Percentiles rank a stretch among this genome's conserved stretches.
Evolutionary conservation across 164 flowering plant genomes (phyloP).

Genomic region (Macadamia tetraphylla): DNA sequence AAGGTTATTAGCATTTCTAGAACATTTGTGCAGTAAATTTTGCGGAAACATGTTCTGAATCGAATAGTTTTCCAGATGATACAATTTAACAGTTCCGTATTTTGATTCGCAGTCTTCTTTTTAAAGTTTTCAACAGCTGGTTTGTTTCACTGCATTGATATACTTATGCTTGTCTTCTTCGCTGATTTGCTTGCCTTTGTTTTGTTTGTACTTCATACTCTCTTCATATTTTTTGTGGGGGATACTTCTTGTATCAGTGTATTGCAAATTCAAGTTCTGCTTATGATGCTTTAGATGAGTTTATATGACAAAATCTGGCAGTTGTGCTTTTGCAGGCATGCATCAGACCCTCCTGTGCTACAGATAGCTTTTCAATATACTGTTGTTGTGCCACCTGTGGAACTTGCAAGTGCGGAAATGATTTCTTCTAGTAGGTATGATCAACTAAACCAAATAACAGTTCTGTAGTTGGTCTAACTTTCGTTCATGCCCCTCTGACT

Average conservation of each 20-base stretch:
- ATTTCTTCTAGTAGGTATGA: conserved; percentile 61
- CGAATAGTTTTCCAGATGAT: too few species aligned
- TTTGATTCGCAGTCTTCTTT: too few species aligned
- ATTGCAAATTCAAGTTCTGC: neutral
- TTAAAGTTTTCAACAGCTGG: too few species aligned
- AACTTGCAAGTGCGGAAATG: conserved; percentile 36
- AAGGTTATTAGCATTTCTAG: too few species aligned
- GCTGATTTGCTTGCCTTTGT: too few species aligned
- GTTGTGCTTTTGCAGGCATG: conserved; percentile 44
- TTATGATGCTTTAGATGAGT: conserved; percentile 1
- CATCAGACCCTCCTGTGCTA: conserved; percentile 66
- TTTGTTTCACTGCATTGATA: too few species aligned
- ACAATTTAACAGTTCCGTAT: too few species aligned
- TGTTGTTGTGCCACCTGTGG: conserved; percentile 80
- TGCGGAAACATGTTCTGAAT: too few species aligned
- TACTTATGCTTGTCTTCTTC: too few species aligned
- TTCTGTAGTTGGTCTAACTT: neutral
- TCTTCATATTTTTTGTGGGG: neutral
- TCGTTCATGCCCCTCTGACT: neutral
- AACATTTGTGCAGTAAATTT: too few species aligned
- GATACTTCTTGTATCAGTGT: neutral
- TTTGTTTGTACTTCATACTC: neutral
- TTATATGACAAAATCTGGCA: neutral
- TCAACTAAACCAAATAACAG: neutral
- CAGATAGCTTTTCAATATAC: conserved; percentile 94